These are phyloP conservation scores for Ophiostoma sp. DNA, from an alignment of 2,329 filamentous ascomycete species.

Conservation along the genomic window DNA sequence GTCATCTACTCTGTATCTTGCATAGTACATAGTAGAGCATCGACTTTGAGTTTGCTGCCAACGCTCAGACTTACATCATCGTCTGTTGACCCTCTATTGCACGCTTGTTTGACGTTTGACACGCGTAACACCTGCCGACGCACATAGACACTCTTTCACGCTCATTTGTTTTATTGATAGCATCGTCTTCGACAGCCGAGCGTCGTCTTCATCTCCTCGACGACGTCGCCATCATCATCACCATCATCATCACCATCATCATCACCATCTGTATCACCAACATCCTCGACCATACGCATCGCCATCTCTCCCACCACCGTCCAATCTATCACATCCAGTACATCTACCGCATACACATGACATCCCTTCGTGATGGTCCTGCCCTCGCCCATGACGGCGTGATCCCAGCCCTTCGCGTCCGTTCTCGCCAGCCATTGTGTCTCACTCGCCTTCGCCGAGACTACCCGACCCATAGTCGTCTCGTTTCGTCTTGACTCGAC, in stretches of 20 bases:
- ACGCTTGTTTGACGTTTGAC: background rate
- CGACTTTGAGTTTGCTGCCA: slow-evolving; percentile 4
- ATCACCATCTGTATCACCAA: background rate
- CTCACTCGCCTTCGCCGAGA: slow-evolving; percentile 7
- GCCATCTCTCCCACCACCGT: background rate
- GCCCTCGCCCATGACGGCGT: slow-evolving; percentile 18
- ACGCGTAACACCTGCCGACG: background rate
- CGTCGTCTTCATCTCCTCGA: background rate
- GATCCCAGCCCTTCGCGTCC: slow-evolving; percentile 12
- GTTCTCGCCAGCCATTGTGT: slow-evolving; percentile 13
- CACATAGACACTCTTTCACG: background rate
- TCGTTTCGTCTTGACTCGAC: background rate
- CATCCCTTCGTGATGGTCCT: slow-evolving; percentile 22
- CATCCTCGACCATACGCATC: background rate
- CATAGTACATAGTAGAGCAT: background rate
- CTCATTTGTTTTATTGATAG: background rate
- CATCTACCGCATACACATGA: background rate
- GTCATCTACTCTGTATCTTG: background rate
- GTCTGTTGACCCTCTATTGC: background rate
- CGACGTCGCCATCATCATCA: background rate
- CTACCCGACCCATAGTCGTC: background rate
- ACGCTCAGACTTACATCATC: slow-evolving; percentile 11
- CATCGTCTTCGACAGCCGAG: background rate
- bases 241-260: background rate
- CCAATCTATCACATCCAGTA: too few species aligned